These are phyloP conservation scores for Verticillium nonalfalfae DNA, from an alignment of 2,329 filamentous ascomycete genomes.

Conservation along the genomic window DNA sequence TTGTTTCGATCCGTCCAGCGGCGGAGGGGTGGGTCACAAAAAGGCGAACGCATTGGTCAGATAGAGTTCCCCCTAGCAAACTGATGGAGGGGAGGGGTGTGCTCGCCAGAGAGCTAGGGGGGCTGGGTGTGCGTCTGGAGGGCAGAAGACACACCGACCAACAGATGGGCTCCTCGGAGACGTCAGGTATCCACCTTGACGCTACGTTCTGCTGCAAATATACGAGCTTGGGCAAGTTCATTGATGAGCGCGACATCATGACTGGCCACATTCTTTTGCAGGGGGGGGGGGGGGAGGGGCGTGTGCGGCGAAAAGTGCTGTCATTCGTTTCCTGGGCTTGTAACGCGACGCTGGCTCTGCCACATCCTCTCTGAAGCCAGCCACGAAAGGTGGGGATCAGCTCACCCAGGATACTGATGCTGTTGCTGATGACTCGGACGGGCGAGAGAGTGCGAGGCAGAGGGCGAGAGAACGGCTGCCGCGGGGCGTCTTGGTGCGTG, in stretches of 20 bases:
- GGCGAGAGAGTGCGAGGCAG: not conserved
- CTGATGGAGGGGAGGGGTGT: constrained; percentile 17
- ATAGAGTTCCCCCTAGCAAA: not conserved
- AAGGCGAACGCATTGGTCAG: not conserved
- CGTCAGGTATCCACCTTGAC: constrained; percentile 10
- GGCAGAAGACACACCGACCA: constrained; percentile 18
- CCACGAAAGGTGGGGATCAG: not conserved
- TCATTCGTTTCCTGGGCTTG: constrained; percentile 1
- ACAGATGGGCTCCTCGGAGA: not conserved
- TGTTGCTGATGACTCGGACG: not conserved
- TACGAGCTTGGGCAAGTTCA: constrained; percentile 34
- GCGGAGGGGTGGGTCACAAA: not conserved
- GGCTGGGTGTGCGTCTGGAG: constrained; percentile 2
- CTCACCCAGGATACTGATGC: not conserved
- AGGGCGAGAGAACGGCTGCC: not conserved
- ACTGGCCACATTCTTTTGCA: constrained; percentile 23
- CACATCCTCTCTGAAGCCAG: constrained; percentile 1
- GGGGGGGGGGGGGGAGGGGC: constrained; percentile 12
- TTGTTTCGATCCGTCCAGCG: not conserved
- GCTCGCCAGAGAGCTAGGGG: constrained; percentile 5
- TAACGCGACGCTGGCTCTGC: constrained; percentile 3
- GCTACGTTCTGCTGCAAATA: constrained; percentile 42
- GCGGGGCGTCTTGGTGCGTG: not conserved
- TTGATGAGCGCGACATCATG: constrained; percentile 40
- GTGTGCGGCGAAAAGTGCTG: constrained; percentile 2